Conservation (phyloP, 805 yeast genomes). For the Sugiyamaella lignohabitans region DNA sequence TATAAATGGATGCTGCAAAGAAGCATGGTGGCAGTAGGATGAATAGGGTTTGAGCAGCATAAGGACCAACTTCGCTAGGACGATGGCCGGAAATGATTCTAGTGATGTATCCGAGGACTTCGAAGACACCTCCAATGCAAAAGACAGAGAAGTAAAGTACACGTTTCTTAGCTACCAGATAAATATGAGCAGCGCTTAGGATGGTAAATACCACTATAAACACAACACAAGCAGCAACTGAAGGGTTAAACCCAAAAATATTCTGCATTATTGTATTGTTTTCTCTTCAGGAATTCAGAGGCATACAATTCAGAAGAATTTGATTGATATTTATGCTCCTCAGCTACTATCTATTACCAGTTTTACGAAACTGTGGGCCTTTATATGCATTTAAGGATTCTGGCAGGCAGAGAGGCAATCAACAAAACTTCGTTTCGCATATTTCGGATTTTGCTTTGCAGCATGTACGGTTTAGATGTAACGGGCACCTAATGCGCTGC, state of each 20-base stretch:
- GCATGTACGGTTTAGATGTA: too few relatives aligned
- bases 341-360: too few relatives aligned
- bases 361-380: too few relatives aligned
- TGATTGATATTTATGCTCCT: too few relatives aligned
- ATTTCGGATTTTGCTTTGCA: not conserved
- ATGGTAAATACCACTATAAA: constrained; percentile 50
- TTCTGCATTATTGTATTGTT: too few relatives aligned
- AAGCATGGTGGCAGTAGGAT: constrained; percentile 77
- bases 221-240: constrained; percentile 47
- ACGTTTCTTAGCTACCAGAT: constrained; percentile 43
- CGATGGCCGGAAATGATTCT: constrained; percentile 43
- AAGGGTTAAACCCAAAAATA: constrained; percentile 33
- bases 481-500: too few relatives aligned
- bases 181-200: constrained; percentile 37
- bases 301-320: too few relatives aligned
- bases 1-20: constrained; percentile 77
- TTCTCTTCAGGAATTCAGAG: too few relatives aligned
- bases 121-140: constrained; percentile 47
- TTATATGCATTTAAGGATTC: too few relatives aligned
- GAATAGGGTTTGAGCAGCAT: constrained; percentile 57
- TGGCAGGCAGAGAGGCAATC: too few relatives aligned
- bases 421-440: too few relatives aligned
- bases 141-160: constrained; percentile 54
- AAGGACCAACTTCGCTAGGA: constrained; percentile 36
- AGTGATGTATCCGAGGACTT: constrained; percentile 61